A percentile compares a stretch with the other conserved stretches of the same genome.
These are phyloP conservation scores for Xylariaceae sp. DNA, from an alignment of 2,329 filamentous ascomycete species.

Conservation along the genomic window DNA sequence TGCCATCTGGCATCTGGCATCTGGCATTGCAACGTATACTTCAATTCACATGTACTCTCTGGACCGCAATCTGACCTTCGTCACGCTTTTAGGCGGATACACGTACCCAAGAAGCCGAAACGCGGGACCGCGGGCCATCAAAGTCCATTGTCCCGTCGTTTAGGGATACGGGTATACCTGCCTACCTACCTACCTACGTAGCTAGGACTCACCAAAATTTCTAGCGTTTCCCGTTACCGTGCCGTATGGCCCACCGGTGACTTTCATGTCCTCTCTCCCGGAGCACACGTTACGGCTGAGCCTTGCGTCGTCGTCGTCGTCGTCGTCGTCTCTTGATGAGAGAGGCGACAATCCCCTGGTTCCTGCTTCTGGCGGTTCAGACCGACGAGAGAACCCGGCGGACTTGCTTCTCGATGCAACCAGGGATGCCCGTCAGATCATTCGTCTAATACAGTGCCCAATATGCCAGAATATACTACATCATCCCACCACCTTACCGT, in stretches of 20 bases:
- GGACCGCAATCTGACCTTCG: background rate
- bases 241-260: slow-evolving; percentile 7
- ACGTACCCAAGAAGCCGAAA: background rate
- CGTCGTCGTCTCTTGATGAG: slow-evolving; percentile 7
- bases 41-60: background rate
- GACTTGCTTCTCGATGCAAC: slow-evolving; percentile 40
- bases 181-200: too few relatives aligned
- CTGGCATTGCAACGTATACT: too few relatives aligned
- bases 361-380: slow-evolving; percentile 20
- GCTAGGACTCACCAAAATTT: too few relatives aligned
- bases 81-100: slow-evolving; percentile 21
- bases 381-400: slow-evolving; percentile 18
- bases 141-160: too few relatives aligned
- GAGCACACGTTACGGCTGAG: slow-evolving; percentile 17
- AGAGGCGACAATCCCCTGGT: slow-evolving; percentile 16
- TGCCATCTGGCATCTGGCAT: too few relatives aligned
- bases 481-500: slow-evolving; percentile 71
- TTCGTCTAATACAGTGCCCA: slow-evolving; percentile 73
- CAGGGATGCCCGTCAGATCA: slow-evolving; percentile 55
- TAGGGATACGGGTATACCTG: too few relatives aligned
- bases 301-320: slow-evolving; percentile 19
- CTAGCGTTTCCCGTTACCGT: background rate
- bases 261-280: slow-evolving; percentile 30
- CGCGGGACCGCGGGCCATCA: too few relatives aligned
- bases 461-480: slow-evolving; percentile 63